Conservation (phyloP, 345 rosid species). For the Salix arbutifolia region DNA sequence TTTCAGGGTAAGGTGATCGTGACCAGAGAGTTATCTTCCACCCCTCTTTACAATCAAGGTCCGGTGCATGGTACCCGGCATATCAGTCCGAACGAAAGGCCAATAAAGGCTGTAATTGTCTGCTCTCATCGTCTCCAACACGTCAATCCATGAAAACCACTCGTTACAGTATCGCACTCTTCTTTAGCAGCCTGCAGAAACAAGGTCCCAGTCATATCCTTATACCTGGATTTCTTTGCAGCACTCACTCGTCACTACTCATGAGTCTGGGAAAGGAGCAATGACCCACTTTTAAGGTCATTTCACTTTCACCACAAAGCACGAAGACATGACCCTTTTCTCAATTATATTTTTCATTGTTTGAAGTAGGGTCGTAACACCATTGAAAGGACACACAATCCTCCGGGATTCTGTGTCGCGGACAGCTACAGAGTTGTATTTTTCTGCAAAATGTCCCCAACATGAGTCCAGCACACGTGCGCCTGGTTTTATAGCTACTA, state of each 20-base stretch:
- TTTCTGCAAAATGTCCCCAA: conserved; percentile 17
- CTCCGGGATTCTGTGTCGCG: conserved; percentile 10
- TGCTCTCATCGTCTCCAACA: not conserved
- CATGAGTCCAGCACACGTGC: conserved; percentile 34
- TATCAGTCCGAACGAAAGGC: conserved; percentile 1
- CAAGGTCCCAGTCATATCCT: not conserved
- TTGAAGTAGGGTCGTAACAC: not conserved
- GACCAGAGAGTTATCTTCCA: not conserved
- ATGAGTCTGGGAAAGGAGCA: no score
- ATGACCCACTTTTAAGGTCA: not conserved
- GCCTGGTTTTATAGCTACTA: conserved; percentile 4
- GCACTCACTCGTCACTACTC: no score
- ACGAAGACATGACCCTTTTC: not conserved
- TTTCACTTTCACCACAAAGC: conserved; percentile 1
- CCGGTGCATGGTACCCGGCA: not conserved
- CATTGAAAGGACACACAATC: conserved; percentile 9
- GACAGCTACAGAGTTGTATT: conserved; percentile 35
- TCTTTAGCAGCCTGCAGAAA: not conserved
- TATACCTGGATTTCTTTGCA: not conserved
- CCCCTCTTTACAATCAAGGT: not conserved
- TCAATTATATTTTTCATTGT: not conserved
- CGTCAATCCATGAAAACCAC: not conserved
- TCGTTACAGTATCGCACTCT: not conserved
- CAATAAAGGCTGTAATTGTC: not conserved
- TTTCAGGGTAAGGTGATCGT: not conserved